Conservation (phyloP, 345 rosid species). For the Eucalyptus polyanthemos region DNA sequence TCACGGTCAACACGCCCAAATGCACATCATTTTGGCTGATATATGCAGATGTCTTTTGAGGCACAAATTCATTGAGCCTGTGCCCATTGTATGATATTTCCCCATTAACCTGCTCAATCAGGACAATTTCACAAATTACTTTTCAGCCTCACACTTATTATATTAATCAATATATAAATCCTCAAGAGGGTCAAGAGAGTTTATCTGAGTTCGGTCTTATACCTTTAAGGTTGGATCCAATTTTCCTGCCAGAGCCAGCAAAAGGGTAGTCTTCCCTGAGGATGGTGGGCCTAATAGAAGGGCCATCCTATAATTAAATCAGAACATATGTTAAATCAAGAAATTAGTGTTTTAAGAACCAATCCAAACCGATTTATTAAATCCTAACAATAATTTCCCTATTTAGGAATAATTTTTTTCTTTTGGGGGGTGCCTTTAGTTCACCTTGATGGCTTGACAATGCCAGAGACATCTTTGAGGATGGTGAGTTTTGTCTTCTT, state of each 20-base stretch:
- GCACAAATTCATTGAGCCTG: conserved; percentile 49
- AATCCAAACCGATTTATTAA: not conserved
- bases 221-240: conserved; percentile 63
- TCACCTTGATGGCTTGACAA: conserved; percentile 65
- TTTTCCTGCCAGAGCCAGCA: conserved; percentile 73
- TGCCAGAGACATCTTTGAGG: conserved; percentile 68
- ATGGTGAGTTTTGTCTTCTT: conserved; percentile 61
- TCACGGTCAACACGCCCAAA: conserved; percentile 77
- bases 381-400: not conserved
- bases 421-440: not conserved
- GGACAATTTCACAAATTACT: not conserved
- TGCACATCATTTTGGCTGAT: conserved; percentile 93
- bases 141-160: not conserved
- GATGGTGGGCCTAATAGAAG: conserved; percentile 88
- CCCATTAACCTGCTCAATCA: conserved; percentile 44
- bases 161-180: too few relatives aligned
- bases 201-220: not conserved
- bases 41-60: conserved; percentile 81
- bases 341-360: not conserved
- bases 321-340: not conserved
- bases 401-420: not conserved
- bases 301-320: conserved; percentile 39
- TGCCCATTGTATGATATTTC: conserved; percentile 68
- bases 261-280: conserved; percentile 77
- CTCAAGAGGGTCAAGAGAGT: not conserved